A percentile compares a stretch with the other conserved stretches of the same genome.
These are phyloP conservation scores for Pleurotus salmoneostramineus DNA, from an alignment of 768 basidiomycete genomes.

Conservation along the genomic window DNA sequence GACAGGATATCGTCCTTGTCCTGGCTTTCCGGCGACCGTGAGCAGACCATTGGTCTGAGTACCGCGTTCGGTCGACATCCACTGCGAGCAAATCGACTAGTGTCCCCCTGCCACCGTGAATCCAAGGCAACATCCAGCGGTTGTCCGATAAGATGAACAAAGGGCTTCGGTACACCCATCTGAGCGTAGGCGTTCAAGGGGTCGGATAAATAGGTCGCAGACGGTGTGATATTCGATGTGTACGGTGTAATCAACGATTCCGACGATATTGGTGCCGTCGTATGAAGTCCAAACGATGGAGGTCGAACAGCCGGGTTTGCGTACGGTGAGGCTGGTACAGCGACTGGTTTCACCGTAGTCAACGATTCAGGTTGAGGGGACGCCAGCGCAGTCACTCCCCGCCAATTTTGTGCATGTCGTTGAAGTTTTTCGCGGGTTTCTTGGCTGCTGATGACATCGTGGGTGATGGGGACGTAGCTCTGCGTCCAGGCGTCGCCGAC, in stretches of 20 bases:
- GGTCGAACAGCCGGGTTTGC: conserved; percentile 43
- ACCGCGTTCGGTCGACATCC: conserved; percentile 70
- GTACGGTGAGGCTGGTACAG: conserved; percentile 15
- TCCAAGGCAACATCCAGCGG: conserved; percentile 82
- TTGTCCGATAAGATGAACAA: conserved; percentile 74
- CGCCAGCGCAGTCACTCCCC: conserved; percentile 58
- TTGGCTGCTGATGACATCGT: conserved; percentile 39
- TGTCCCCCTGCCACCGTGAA: conserved; percentile 63
- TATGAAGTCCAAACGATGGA: conserved; percentile 62
- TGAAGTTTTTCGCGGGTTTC: conserved; percentile 46
- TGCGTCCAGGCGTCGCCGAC: conserved; percentile 46
- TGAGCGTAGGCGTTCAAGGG: conserved; percentile 86
- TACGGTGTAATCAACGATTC: conserved; percentile 61
- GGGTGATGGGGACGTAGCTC: conserved; percentile 40
- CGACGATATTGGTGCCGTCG: conserved; percentile 51
- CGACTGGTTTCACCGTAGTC: conserved; percentile 14
- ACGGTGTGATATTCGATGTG: conserved; percentile 60
- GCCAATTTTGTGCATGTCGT: conserved; percentile 61
- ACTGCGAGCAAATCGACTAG: conserved; percentile 57
- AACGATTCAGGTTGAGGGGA: conserved; percentile 14
- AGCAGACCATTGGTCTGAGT: conserved; percentile 48
- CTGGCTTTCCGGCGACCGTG: conserved; percentile 15
- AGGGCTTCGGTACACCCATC: conserved; percentile 79
- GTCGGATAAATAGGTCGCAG: conserved; percentile 66
- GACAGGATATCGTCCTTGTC: conserved; percentile 35